These are phyloP conservation scores for Ensete ventricosum DNA, from an alignment of 176 grass and related monocot species.

Conservation along the genomic window DNA sequence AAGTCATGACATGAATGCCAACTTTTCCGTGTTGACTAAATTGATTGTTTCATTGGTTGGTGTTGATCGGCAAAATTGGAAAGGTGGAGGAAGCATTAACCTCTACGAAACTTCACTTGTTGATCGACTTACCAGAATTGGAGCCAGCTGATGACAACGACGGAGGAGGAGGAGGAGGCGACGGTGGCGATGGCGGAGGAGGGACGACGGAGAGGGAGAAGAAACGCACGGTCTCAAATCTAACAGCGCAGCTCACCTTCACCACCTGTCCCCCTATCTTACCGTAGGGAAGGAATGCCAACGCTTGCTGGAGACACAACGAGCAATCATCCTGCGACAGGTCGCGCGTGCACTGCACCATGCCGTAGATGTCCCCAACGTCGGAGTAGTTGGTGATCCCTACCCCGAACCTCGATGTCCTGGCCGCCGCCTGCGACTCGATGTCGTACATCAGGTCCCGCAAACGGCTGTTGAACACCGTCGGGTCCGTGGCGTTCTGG, in stretches of 20 bases:
- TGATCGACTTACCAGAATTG: too few relatives aligned
- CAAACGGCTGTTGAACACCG: neutral
- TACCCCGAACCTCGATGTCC: neutral
- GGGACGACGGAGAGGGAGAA: neutral
- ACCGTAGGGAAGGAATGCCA: neutral
- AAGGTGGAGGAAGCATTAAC: neutral
- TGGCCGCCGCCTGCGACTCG: neutral
- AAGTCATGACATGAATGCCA: too few relatives aligned
- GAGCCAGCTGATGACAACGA: too few relatives aligned
- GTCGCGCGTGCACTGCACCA: constrained; percentile 11
- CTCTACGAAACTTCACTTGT: neutral
- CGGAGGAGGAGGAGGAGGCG: neutral
- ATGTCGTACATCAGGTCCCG: neutral
- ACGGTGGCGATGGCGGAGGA: neutral
- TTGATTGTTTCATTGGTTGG: too few relatives aligned
- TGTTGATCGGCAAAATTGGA: too few relatives aligned
- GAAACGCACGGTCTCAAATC: neutral
- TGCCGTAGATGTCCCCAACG: neutral
- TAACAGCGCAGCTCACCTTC: neutral
- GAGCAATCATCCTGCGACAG: neutral
- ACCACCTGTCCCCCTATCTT: neutral
- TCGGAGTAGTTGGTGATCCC: neutral
- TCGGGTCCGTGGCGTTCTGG: neutral
- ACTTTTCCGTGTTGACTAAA: too few relatives aligned
- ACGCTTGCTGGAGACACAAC: neutral